These are phyloP conservation scores for Lepidium didymum DNA, from an alignment of 345 rosid genomes.

Conservation along the genomic window DNA sequence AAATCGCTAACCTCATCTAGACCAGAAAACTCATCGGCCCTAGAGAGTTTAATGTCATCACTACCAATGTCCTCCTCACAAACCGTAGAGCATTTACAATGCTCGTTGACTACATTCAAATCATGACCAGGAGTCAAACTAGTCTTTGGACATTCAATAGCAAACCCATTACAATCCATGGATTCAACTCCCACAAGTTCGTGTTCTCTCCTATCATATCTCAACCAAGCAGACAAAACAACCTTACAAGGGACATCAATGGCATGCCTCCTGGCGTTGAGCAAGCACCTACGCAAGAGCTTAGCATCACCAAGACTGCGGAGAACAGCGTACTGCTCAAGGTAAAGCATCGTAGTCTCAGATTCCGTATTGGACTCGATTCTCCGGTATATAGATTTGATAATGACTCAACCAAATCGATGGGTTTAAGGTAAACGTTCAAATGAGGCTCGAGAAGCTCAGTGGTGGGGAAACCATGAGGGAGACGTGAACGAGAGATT, in stretches of 20 bases:
- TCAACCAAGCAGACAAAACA: slow-evolving; percentile 81
- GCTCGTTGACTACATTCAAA: slow-evolving; percentile 36
- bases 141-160: slow-evolving; percentile 55
- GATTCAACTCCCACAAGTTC: slow-evolving; percentile 53
- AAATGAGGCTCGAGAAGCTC: slow-evolving; percentile 70
- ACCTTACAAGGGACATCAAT: slow-evolving; percentile 64
- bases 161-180: slow-evolving; percentile 46
- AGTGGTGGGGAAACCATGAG: slow-evolving; percentile 59
- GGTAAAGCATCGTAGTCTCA: slow-evolving; percentile 38
- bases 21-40: slow-evolving; percentile 26
- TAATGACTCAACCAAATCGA: slow-evolving; percentile 53
- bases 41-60: neutral
- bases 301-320: slow-evolving; percentile 68
- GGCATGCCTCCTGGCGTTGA: slow-evolving; percentile 58
- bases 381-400: slow-evolving; percentile 61
- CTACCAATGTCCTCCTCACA: neutral
- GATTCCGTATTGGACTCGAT: slow-evolving; percentile 37
- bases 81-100: slow-evolving; percentile 35
- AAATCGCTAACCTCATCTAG: slow-evolving; percentile 41
- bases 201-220: slow-evolving; percentile 71
- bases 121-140: slow-evolving; percentile 43
- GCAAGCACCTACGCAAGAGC: slow-evolving; percentile 66
- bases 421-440: slow-evolving; percentile 59
- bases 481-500: slow-evolving; percentile 40
- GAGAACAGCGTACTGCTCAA: slow-evolving; percentile 62